These are phyloP conservation scores for Pseudevernia furfuracea DNA, from an alignment of 495 filamentous ascomycete species.

Conservation along the genomic window DNA sequence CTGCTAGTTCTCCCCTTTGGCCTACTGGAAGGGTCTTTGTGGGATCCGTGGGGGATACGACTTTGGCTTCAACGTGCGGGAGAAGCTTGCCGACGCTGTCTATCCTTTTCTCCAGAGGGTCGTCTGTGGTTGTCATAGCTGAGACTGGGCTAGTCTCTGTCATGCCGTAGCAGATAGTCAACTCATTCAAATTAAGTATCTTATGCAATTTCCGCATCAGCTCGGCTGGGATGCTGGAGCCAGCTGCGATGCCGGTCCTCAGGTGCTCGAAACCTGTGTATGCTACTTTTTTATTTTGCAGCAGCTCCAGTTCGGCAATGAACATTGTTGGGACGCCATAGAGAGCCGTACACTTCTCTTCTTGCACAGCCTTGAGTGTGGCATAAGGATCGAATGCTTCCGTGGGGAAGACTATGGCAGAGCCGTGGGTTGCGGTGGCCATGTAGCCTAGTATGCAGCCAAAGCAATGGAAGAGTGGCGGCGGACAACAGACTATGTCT, in stretches of 20 bases:
- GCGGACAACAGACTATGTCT: slow-evolving; percentile 78
- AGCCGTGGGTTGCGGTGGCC: slow-evolving; percentile 84
- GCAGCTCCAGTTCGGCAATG: slow-evolving; percentile 69
- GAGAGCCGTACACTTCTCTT: slow-evolving; percentile 71
- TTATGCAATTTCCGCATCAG: slow-evolving; percentile 76
- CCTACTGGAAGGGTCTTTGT: slow-evolving; percentile 52
- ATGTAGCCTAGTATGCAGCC: slow-evolving; percentile 87
- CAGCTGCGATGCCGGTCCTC: slow-evolving; percentile 87
- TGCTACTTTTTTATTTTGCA: slow-evolving; percentile 48
- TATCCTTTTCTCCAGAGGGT: slow-evolving; percentile 72
- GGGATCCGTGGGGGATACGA: slow-evolving; percentile 59
- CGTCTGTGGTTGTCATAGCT: slow-evolving; percentile 78
- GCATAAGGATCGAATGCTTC: slow-evolving; percentile 81
- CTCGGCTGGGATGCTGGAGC: slow-evolving; percentile 70
- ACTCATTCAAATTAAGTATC: slow-evolving; percentile 67
- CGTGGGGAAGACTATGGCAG: slow-evolving; percentile 74
- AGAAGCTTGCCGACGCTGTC: slow-evolving; percentile 67
- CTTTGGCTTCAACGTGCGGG: slow-evolving; percentile 79
- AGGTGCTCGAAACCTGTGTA: slow-evolving; percentile 58
- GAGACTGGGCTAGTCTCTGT: slow-evolving; percentile 93
- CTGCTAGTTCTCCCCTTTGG: slow-evolving; percentile 70
- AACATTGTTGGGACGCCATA: slow-evolving; percentile 98
- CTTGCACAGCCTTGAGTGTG: slow-evolving; percentile 61
- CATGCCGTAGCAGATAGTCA: slow-evolving; percentile 98
- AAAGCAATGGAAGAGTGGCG: slow-evolving; percentile 90